A percentile compares a stretch with the other conserved stretches of the same genome.
phyloP scores from a whole-genome alignment of 495 filamentous ascomycete species.

The Daldinia concentrica region DNA sequence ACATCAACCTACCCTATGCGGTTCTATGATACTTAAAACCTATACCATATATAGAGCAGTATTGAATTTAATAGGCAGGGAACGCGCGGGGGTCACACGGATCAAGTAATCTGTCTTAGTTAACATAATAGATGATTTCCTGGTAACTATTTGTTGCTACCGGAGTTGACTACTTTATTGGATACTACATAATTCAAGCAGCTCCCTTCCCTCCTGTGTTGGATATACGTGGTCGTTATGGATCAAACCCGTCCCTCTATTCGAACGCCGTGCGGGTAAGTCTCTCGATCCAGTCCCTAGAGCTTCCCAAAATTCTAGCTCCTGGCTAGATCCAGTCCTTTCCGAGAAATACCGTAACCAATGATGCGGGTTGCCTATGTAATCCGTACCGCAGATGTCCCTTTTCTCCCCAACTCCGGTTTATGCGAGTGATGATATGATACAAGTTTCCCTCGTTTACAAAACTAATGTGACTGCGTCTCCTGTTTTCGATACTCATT shows the following conservation, averaged over 20 bases:
- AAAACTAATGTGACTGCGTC: not conserved
- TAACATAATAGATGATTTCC: not conserved
- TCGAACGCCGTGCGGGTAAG: conserved; percentile 13
- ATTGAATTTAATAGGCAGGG: not conserved
- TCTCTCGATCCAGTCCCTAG: not conserved
- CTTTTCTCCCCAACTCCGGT: conserved; percentile 26
- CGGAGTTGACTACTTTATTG: not conserved
- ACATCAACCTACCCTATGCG: not conserved
- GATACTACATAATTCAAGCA: not conserved
- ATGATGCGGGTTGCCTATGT: conserved; percentile 22
- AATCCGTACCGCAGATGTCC: not conserved
- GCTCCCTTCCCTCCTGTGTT: not conserved
- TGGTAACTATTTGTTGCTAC: not conserved
- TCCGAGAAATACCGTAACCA: conserved; percentile 13
- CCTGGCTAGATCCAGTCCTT: conserved; percentile 16
- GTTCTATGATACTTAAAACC: not conserved
- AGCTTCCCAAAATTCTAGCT: conserved; percentile 16
- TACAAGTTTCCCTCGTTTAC: conserved; percentile 21
- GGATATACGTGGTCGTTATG: conserved; percentile 6
- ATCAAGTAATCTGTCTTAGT: not conserved
- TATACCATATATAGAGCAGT: not conserved
- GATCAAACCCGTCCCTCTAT: not conserved
- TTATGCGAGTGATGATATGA: conserved; percentile 32
- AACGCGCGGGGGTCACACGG: not conserved
- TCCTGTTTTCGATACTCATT: not conserved